These are phyloP conservation scores for Stylonectria norvegica DNA, from an alignment of 2,329 filamentous ascomycete species.

Conservation along the genomic window DNA sequence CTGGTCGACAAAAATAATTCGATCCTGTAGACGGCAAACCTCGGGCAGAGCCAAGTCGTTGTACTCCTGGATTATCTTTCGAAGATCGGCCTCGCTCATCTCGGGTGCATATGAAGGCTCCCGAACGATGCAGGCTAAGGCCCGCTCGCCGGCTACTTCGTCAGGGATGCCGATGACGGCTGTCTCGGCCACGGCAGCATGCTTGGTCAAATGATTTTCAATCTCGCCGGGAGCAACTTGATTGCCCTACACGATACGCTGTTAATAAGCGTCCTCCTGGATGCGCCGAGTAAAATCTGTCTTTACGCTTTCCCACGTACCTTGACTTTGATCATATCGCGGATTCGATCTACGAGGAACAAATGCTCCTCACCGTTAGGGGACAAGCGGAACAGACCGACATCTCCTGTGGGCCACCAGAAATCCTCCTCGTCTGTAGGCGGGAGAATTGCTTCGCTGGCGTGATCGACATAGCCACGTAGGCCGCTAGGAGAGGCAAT, in stretches of 20 bases:
- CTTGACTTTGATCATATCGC: constrained; percentile 9
- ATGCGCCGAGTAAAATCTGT: neutral
- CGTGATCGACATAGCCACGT: constrained; percentile 2
- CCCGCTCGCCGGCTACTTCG: constrained; percentile 6
- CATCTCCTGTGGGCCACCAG: constrained; percentile 5
- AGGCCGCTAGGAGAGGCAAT: constrained; percentile 3
- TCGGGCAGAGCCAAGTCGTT: constrained; percentile 2
- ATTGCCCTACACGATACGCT: constrained; percentile 1
- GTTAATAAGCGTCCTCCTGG: neutral
- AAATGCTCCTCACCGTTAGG: constrained; percentile 5
- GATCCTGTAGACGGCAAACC: constrained; percentile 3
- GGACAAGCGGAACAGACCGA: constrained; percentile 2
- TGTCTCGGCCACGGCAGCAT: constrained; percentile 1
- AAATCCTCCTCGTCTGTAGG: constrained; percentile 1
- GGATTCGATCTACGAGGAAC: constrained; percentile 6
- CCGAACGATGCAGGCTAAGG: constrained; percentile 5
- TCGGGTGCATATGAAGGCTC: constrained; percentile 1
- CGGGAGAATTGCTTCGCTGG: constrained; percentile 1
- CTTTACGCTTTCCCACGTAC: constrained; percentile 1
- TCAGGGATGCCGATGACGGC: constrained; percentile 6
- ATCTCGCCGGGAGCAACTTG: constrained; percentile 6
- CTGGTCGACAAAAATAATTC: constrained; percentile 2
- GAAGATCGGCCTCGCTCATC: constrained; percentile 1
- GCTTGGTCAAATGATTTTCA: neutral
- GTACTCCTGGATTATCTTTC: constrained; percentile 4